Evolutionary conservation across 768 basidiomycete species (phyloP).

Genomic region (Galerina marginata): DNA sequence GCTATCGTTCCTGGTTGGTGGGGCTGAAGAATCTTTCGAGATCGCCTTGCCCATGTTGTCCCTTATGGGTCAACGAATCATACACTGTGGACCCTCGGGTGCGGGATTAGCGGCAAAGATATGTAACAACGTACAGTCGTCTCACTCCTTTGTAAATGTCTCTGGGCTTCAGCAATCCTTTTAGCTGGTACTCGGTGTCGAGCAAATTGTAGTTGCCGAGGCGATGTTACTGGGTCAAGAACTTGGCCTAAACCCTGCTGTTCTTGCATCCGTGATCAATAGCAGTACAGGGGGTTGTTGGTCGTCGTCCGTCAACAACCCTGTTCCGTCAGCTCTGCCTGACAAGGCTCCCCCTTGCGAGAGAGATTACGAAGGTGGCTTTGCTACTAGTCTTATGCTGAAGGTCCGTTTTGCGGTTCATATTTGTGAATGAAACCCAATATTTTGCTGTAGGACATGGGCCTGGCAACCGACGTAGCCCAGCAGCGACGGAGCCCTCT

Average conservation of each 20-base stretch:
- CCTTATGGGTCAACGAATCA: conserved; percentile 81
- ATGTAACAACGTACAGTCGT: conserved; percentile 75
- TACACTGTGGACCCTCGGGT: conserved; percentile 84
- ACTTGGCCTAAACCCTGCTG: conserved; percentile 76
- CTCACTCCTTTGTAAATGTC: conserved; percentile 27
- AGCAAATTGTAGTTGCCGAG: conserved; percentile 87
- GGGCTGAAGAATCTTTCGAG: conserved; percentile 61
- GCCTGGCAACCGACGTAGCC: conserved; percentile 74
- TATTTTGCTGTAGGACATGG: conserved; percentile 68
- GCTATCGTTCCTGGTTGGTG: conserved; percentile 92
- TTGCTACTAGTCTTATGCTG: conserved; percentile 82
- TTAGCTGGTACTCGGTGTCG: conserved; percentile 72
- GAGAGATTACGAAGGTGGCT: conserved; percentile 84
- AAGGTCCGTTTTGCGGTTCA: conserved; percentile 50
- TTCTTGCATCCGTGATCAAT: conserved; percentile 85
- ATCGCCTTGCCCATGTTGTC: conserved; percentile 63
- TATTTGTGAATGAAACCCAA: not conserved
- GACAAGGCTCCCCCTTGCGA: conserved; percentile 82
- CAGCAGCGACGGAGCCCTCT: conserved; percentile 51
- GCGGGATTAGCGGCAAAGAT: conserved; percentile 89
- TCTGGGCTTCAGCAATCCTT: conserved; percentile 17
- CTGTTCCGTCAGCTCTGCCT: conserved; percentile 75
- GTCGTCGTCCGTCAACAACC: conserved; percentile 87
- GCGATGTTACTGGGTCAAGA: conserved; percentile 87
- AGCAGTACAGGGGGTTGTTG: conserved; percentile 85